Conservation (phyloP, 1,284 basidiomycete genomes). For the Termitomyces sp. region DNA sequence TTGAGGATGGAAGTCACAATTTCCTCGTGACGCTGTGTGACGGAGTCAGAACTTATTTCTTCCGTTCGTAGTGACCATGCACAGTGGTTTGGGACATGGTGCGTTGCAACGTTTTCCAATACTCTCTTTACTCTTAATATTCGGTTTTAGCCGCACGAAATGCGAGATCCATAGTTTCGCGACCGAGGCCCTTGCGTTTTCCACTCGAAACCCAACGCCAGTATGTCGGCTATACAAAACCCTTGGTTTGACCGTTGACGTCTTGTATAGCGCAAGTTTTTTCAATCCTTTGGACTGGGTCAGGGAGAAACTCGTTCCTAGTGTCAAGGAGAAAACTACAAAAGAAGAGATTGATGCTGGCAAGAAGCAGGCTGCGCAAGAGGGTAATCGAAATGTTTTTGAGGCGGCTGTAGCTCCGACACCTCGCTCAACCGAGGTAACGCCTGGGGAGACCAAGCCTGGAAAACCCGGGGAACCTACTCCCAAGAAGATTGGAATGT, state of each 20-base stretch:
- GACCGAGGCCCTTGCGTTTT: slow-evolving; percentile 6
- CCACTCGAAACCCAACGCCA: slow-evolving; percentile 20
- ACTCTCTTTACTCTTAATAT: not conserved
- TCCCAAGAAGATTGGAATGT: not conserved
- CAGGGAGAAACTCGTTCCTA: slow-evolving; percentile 50
- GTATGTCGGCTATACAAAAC: slow-evolving; percentile 24
- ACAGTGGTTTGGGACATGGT: slow-evolving; percentile 19
- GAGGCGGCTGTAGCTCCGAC: slow-evolving; percentile 34
- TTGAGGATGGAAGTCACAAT: slow-evolving; percentile 7
- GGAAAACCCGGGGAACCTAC: slow-evolving; percentile 4
- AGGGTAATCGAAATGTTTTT: slow-evolving; percentile 54
- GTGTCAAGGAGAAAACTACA: slow-evolving; percentile 40
- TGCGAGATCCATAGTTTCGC: slow-evolving; percentile 1
- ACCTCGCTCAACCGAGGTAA: slow-evolving; percentile 14
- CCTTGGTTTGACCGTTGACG: not conserved
- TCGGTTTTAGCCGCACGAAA: slow-evolving; percentile 10
- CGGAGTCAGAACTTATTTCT: slow-evolving; percentile 7
- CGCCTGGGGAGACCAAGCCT: no score
- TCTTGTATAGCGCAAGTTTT: slow-evolving; percentile 33
- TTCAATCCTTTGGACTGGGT: slow-evolving; percentile 63
- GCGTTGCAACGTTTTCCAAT: not conserved
- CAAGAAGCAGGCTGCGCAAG: slow-evolving; percentile 46
- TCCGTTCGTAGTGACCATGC: slow-evolving; percentile 13
- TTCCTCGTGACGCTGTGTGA: slow-evolving; percentile 15
- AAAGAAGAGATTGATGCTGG: slow-evolving; percentile 48